Evolutionary conservation across 2,329 filamentous ascomycete genomes (phyloP), one percentile per base, ranked within the genome.

Genomic region (Purpureocillium lavendulum): DNA sequence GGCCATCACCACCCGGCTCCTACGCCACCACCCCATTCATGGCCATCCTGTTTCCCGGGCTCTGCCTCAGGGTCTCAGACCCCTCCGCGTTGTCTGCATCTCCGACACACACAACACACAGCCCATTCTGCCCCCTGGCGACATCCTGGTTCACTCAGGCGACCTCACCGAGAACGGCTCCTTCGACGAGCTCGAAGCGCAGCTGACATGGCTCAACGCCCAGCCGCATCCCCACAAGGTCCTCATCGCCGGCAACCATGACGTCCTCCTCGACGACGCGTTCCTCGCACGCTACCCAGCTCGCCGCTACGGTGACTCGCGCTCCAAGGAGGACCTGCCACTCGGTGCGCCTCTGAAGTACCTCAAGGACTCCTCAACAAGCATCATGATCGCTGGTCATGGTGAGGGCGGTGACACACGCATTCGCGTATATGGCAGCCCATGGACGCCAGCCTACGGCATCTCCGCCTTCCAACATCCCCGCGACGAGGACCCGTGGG

Each of bases 151-250:
- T 36, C 67, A 73, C 42, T 65, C 67, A 1, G 69, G 69, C 15
- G 67, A 73, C 43, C 55, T 73, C n/a, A 69, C 65, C 1, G 52
- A 66, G 37, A 54, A 56, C n/a, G 68, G 66, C n/a, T 60, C 64
- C 1, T 53, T 60, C 15, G 46, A 53, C 4, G 67, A 70, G 43
- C 45, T 71, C 1, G 50, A 64, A 35, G 53, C 55, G 3, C 47
- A 58, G 10, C 43, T 71, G 9, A 39, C 48, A n/a, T 74, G 69
- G 70, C 49, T 72, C 9, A 47, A 49, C 8, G 35, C 48, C 0
- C 62, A 64, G 39, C 54, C 62, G 1, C 67, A 69, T 41, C 33
- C 41, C 6, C 47, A 65, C 50, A 72, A 72, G 46, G 53, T 71
- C 32, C 56, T 69, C 4, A 51, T 72, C 6, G 67, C 61, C 13